Evolutionary conservation across 768 basidiomycete genomes (phyloP).

Genomic region (Gelatoporia subvermispora): DNA sequence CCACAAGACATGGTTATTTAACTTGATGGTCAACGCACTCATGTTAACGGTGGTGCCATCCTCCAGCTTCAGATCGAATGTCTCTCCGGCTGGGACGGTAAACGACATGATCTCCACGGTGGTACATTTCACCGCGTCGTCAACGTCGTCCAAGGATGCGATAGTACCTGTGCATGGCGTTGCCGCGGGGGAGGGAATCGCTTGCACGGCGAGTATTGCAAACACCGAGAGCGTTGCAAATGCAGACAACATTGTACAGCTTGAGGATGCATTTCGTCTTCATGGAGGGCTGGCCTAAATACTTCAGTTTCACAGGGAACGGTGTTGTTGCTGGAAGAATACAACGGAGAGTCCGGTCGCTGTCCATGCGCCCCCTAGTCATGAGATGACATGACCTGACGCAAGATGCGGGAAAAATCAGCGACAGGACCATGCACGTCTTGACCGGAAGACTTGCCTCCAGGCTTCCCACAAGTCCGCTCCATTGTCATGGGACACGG

Average conservation of each 20-base stretch:
- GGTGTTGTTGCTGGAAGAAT: no score
- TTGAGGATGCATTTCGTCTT: no score
- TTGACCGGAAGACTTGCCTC: no score
- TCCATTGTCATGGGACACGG: no score
- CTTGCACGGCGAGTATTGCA: constrained; percentile 4
- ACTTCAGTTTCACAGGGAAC: no score
- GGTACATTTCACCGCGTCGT: constrained; percentile 47
- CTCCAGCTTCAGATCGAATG: constrained; percentile 41
- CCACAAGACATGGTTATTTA: constrained; percentile 8
- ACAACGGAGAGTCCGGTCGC: no score
- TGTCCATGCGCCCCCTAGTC: no score
- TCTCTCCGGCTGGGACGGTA: constrained; percentile 51
- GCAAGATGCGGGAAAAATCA: no score
- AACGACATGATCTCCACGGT: constrained; percentile 54
- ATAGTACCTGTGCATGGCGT: constrained; percentile 47
- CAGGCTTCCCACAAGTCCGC: no score
- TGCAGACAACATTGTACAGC: constrained; percentile 2
- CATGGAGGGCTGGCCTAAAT: no score
- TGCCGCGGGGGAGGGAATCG: constrained; percentile 1
- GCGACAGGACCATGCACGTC: no score
- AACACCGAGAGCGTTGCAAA: constrained; percentile 10
- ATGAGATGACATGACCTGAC: no score
- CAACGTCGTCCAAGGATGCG: constrained; percentile 46
- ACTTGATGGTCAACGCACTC: constrained; percentile 32
- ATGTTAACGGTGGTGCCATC: constrained; percentile 54